Base-by-base conservation (phyloP, 805 yeast species). In the Grigorovia yakushimaensis region DNA sequence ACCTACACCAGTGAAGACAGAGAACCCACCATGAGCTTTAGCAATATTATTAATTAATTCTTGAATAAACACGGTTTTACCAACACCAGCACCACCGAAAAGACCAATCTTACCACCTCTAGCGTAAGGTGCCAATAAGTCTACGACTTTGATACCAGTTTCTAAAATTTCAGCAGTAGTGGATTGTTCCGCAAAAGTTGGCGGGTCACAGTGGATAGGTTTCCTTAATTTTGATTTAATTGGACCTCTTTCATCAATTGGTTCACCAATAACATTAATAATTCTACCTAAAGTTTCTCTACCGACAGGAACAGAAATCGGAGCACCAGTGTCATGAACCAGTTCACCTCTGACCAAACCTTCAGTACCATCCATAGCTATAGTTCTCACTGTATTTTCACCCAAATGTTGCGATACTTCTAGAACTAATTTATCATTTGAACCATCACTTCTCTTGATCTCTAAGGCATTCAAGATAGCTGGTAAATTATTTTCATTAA, bases 81-180 rank as follows among this genome's bases (percentile, higher is more conserved):
- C 98, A 86, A 91, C 98, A 91, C 98, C 98, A 74, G 98, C 98
- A 91, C 98, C 98, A 81, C 98, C 98, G 85, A 91, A 91, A 70
- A 91, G 83, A 84, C 98, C 98, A 88, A 91, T 91, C 84, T 91
- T 91, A 87, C 98, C 98, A 87, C 98, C 98, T 87, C 97, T 88
- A 71, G 98, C 98, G 80, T 91, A 91, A 64, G 98, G 98, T 64
- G 98, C 98, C 62, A 91, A 82, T 70, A 91, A 80, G 73, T 91
- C 98, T 77, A 91, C 98, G 74, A 91, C 98, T 82, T 91, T 91
- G 73, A 91, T 91, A 88, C 98, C 97, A 59, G 98, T 91, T 79
- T 89, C 98, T 70, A 93, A 82, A 66, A 93, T 89, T 81, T 93
- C 98, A 58, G 98, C 98, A 61, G 82, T 74, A 65, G 98, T 93